These are phyloP conservation scores for Penicillium ucsense DNA, from an alignment of 495 filamentous ascomycete genomes.

Conservation along the genomic window DNA sequence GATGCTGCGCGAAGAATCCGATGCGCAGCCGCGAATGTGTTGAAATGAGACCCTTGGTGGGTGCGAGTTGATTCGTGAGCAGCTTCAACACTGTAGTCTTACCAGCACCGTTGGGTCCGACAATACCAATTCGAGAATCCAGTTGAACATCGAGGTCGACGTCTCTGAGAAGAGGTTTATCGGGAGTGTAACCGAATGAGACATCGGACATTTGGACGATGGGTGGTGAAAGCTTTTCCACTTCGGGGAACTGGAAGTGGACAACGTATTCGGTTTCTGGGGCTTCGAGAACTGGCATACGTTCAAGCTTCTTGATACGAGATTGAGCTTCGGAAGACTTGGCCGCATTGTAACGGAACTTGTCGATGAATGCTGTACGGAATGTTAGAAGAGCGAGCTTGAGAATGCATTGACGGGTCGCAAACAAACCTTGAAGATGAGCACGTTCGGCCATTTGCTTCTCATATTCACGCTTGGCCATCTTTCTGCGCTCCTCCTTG, in stretches of 20 bases:
- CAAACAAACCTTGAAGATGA: constrained; percentile 57
- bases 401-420: not conserved
- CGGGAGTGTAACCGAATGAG: constrained; percentile 77
- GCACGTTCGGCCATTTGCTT: constrained; percentile 92
- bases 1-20: constrained; percentile 97
- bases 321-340: constrained; percentile 98
- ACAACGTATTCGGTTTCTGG: constrained; percentile 94
- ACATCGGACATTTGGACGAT: constrained; percentile 97
- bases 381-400: constrained; percentile 1
- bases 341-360: constrained; percentile 98
- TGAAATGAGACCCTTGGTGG: constrained; percentile 73
- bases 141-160: constrained; percentile 96
- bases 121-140: constrained; percentile 95
- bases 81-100: constrained; percentile 96
- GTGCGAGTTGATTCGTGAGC: constrained; percentile 73
- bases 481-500: constrained; percentile 93
- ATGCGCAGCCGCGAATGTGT: constrained; percentile 79
- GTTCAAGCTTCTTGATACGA: constrained; percentile 96
- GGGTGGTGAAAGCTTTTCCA: constrained; percentile 93
- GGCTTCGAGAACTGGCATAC: constrained; percentile 83
- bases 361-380: constrained; percentile 84
- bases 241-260: constrained; percentile 95
- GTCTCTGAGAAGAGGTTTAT: constrained; percentile 70
- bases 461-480: constrained; percentile 94
- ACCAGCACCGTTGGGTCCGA: constrained; percentile 96